Evolutionary conservation across 1,284 basidiomycete genomes (phyloP), one percentile per base, ranked within the genome.

Genomic region (Taiwanofungus camphoratus): DNA sequence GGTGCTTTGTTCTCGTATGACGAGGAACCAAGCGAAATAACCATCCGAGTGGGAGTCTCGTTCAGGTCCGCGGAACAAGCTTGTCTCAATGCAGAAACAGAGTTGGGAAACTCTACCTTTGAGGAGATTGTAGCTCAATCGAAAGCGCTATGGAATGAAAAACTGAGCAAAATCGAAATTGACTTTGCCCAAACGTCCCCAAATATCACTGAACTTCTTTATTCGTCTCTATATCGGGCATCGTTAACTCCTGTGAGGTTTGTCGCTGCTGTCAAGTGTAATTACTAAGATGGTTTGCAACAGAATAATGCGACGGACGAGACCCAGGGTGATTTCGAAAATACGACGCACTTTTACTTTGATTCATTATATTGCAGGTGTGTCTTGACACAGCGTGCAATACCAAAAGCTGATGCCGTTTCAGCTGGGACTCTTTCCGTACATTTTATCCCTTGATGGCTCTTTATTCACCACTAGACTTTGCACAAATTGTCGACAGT

Each of bases 271-370:
- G n/a, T n/a, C n/a, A n/a, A n/a, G n/a, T n/a, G n/a, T n/a, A n/a
- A n/a, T n/a, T n/a, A n/a, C n/a, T n/a, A n/a, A n/a, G n/a, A n/a
- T 37, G n/a, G 21, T 24, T 26, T 7, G 9, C 15, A 13, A 2
- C 42, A 82, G 78, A 84, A 83, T 52, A 83, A 84, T 60, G 80
- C 81, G 1, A 83, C 80, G 1, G 77, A 67, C 3, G 80, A 84
- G 59, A 74, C 76, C 0, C 79, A 83, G 57, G 80, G 76, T 2
- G 59, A 66, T 1, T 84, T 82, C 51, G 71, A 65, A 4, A 65
- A 70, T 45, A 82, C 81, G 0, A 66, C 63, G 0, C 73, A 77
- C 11, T 76, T 73, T 51, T 83, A 82, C 56, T 83, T 82, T 48
- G 81, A 83, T 58, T 83, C 80, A 2, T 56, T 83, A 36, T 84